Evolutionary conservation across 2,329 filamentous ascomycete genomes (phyloP), one percentile per base, ranked within the genome.

Genomic region (Pestalotiopsis sp.): DNA sequence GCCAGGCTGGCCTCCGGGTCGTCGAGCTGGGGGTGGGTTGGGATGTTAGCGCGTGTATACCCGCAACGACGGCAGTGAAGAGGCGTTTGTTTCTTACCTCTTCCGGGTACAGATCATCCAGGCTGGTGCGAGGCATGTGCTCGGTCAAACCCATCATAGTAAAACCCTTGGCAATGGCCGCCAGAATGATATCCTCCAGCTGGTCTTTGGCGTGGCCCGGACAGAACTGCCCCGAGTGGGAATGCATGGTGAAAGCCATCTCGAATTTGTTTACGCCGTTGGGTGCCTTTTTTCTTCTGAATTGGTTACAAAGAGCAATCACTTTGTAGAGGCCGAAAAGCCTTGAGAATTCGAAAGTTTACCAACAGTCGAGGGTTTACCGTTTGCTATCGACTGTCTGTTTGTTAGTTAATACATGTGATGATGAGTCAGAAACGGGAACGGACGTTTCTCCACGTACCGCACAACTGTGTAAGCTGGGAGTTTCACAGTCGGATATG

Each of bases 201-300:
- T 90, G 87, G 78, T 97, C 90, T 78, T 92, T 90, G 65, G 96
- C 96, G 84, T 99, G 96, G 74, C 92, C 90, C 11, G 91, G 91
- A 84, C 96, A 99, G 84, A 99, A 99, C 80, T 99, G 94, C 72
- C 96, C 96, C 49, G 96, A 98, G 83, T 99, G 96, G 77, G 94
- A 97, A 82, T 99, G 96, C 85, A 98, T 97, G 4, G 96, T 97
- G 83, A 97, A 97, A 1, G 95, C 95, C 96, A 98, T 98, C 66
- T 58, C 77, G 71, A n/a, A 9, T 23, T 20, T 9, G 31, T 36
- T 36, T 36, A 2, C 31, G 31, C 9, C 9, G 31, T 7, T 36
- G 31, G 7, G 9, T 6, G n/a, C 45, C 45, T 7, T 9, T n/a
- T 20, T 52, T 17, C 4, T 52, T 52, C 45, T 9, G 45, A n/a